Evolutionary conservation across 2,329 filamentous ascomycete species (phyloP).

Genomic region (Ilyonectria destructans): DNA sequence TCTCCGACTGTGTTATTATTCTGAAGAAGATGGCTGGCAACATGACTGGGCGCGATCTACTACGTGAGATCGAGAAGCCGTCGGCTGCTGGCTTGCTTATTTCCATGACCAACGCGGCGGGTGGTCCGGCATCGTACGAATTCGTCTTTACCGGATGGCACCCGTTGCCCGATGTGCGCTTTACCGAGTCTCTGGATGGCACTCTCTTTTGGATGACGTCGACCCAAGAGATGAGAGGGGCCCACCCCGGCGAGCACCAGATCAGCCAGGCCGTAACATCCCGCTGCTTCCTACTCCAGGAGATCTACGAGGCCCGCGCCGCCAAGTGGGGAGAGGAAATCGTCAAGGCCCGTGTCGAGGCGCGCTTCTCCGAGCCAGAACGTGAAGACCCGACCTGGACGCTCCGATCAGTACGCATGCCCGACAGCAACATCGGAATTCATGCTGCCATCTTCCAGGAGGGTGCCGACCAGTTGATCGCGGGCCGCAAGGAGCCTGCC

Average conservation of each 20-base stretch:
- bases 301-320: slow-evolving; percentile 84
- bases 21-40: slow-evolving; percentile 79
- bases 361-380: slow-evolving; percentile 86
- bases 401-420: slow-evolving; percentile 78
- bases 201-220: slow-evolving; percentile 79
- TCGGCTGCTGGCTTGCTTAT: slow-evolving; percentile 75
- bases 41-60: slow-evolving; percentile 81
- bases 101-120: slow-evolving; percentile 76
- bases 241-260: slow-evolving; percentile 61
- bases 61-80: slow-evolving; percentile 89
- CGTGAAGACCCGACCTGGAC: slow-evolving; percentile 88
- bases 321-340: slow-evolving; percentile 87
- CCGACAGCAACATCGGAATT: slow-evolving; percentile 72
- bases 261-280: slow-evolving; percentile 69
- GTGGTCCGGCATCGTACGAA: slow-evolving; percentile 76
- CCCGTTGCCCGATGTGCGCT: slow-evolving; percentile 78
- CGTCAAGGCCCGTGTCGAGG: slow-evolving; percentile 88
- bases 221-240: slow-evolving; percentile 72
- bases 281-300: slow-evolving; percentile 80
- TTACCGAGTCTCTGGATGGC: slow-evolving; percentile 80
- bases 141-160: slow-evolving; percentile 84
- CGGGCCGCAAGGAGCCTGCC: slow-evolving; percentile 78
- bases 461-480: slow-evolving; percentile 72
- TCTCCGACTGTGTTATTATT: slow-evolving; percentile 85
- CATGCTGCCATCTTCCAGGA: slow-evolving; percentile 83